phyloP scores from a whole-genome alignment of 2,329 filamentous ascomycete species.

The Diaporthe capsici region DNA sequence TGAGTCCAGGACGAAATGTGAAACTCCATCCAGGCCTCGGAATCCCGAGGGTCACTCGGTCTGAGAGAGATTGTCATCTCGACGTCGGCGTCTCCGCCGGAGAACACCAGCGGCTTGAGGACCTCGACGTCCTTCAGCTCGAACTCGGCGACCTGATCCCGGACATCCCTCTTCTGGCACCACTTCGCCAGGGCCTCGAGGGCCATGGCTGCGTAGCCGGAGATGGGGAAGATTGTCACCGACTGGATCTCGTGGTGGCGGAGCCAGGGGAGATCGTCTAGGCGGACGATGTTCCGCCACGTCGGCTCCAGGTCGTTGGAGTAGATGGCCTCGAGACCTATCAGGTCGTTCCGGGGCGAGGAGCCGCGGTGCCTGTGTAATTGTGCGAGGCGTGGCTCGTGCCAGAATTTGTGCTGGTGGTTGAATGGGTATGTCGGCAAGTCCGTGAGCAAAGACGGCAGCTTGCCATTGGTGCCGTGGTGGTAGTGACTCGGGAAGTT shows the following conservation, averaged over 20 bases:
- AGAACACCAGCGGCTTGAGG: conserved; percentile 61
- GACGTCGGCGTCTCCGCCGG: conserved; percentile 43
- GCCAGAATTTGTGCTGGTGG: conserved; percentile 58
- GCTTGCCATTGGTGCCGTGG: conserved; percentile 42
- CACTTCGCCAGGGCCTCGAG: conserved; percentile 61
- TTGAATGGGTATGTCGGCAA: conserved; percentile 64
- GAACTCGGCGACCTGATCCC: conserved; percentile 53
- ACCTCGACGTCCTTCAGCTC: conserved; percentile 63
- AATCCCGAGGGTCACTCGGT: conserved; percentile 57
- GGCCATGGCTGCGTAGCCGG: conserved; percentile 67
- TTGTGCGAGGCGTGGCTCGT: conserved; percentile 48
- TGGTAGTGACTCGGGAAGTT: conserved; percentile 37
- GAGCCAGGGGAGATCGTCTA: conserved; percentile 69
- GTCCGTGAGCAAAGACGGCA: conserved; percentile 53
- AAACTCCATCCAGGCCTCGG: conserved; percentile 69
- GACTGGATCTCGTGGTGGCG: conserved; percentile 71
- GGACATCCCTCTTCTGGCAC: conserved; percentile 43
- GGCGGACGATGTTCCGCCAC: conserved; percentile 63
- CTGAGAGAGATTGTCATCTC: conserved; percentile 65
- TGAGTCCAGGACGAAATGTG: conserved; percentile 67
- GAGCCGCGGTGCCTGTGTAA: conserved; percentile 55
- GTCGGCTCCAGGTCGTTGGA: conserved; percentile 61
- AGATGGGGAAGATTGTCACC: conserved; percentile 67
- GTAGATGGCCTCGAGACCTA: conserved; percentile 60
- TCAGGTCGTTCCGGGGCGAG: conserved; percentile 59